These are phyloP conservation scores for Globisporangium polare DNA, from an alignment of 352 stramenopile species.

Conservation along the genomic window DNA sequence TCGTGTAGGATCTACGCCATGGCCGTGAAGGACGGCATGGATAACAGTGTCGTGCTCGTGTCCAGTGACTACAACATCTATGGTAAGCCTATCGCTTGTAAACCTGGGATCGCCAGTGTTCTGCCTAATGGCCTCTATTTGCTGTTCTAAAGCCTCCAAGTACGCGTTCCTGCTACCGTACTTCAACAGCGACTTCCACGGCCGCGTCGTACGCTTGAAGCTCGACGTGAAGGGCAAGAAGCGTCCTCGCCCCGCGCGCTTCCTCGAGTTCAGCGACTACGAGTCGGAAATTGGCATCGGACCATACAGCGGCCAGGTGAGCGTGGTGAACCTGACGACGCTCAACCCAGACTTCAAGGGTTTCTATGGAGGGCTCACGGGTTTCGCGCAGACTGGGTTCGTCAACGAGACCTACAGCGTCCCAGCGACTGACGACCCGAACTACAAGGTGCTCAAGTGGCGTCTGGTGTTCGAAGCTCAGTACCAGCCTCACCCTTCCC, in stretches of 20 bases:
- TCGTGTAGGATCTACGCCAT: slow-evolving; percentile 61
- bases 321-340: slow-evolving; percentile 51
- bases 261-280: slow-evolving; percentile 81
- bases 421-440: slow-evolving; percentile 37
- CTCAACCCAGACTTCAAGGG: slow-evolving; percentile 46
- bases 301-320: slow-evolving; percentile 54
- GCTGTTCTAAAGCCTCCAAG: slow-evolving; percentile 39
- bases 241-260: slow-evolving; percentile 58
- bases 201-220: slow-evolving; percentile 54
- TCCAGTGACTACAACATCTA: slow-evolving; percentile 60
- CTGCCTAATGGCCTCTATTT: background rate
- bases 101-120: background rate
- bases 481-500: slow-evolving; percentile 39
- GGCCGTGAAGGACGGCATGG: slow-evolving; percentile 60
- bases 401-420: slow-evolving; percentile 67
- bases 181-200: slow-evolving; percentile 71
- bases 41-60: slow-evolving; percentile 37
- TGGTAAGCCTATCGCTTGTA: slow-evolving; percentile 25
- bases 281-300: slow-evolving; percentile 59
- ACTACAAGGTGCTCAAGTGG: slow-evolving; percentile 44
- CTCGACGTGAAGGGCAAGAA: slow-evolving; percentile 77
- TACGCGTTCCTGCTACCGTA: slow-evolving; percentile 68
- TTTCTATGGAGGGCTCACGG: slow-evolving; percentile 62
- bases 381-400: slow-evolving; percentile 39
- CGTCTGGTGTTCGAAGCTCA: slow-evolving; percentile 41